Evolutionary conservation across 2,329 filamentous ascomycete species (phyloP), one percentile per base, ranked within the genome.

Genomic region (Didymella lethalis): DNA sequence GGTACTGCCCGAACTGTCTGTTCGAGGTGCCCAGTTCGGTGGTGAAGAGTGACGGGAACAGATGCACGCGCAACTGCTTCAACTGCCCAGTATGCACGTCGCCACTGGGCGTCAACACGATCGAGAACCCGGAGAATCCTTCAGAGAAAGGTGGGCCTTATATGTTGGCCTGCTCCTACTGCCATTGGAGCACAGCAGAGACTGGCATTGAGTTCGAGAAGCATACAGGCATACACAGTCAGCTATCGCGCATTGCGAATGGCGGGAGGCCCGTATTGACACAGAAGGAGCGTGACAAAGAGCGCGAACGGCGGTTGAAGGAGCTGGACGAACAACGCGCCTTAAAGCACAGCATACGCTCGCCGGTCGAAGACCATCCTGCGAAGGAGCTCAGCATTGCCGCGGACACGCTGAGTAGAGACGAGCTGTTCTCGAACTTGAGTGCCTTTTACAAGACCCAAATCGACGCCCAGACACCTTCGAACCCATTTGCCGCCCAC

Each of bases 21-120:
- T 98, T 99, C 72, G 95, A 99, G 78, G 94, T 97, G 31, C 93
- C 94, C 5, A 96, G 91, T 76, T 96, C 92, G 72, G 93, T 92
- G 72, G 87, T 98, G 45, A 93, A 94, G 78, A 91, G 89, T 68
- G 95, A 99, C 73, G 93, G 93, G 43, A 97, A 97, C 78, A 94
- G 93, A 74, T 97, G 95, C 75, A 94, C 92, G 18, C 86, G 95
- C 65, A 97, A 93, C 75, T 99, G 95, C 78, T 98, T 95, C 81
- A 92, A 96, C 74, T 99, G 95, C 69, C 95, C 95, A 0, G 83
- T 93, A 64, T 99, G 95, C 77, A 88, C 91, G 28, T 88, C 92
- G 0, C 90, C 92, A 12, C 84, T 98, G 40, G 84, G 88, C 20
- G 88, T 95, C 51, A 90, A 88, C 52, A 87, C 88, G 20, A 79